Evolutionary conservation across 495 filamentous ascomycete species (phyloP), one percentile per base, ranked within the genome.

Genomic region (Rhizodiscina lignyota): DNA sequence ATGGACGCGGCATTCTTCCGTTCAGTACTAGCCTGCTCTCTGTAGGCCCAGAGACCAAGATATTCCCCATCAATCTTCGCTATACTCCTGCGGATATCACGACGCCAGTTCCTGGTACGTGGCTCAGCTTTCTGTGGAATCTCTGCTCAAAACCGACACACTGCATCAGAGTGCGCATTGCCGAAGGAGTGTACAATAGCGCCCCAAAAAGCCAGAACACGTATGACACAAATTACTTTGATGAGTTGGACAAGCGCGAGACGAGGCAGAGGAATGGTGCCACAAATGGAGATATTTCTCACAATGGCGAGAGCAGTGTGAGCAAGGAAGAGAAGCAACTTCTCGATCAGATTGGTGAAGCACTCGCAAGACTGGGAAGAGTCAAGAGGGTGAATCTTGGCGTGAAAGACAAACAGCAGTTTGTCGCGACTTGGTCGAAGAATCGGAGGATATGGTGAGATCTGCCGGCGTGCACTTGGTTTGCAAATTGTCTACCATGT

Each of bases 351-450:
- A 71, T 94, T 10, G 81, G 70, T 1, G 89, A 96, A 28, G 74
- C 84, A 11, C 58, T 99, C 32, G 87, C 91, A n/a, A 61, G 87
- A 23, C 54, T 99, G 39, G 85, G 83, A 1, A 66, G 89, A 39
- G 84, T 83, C n/a, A 94, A 87, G 66, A 64, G 91, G 24, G 81
- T 99, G 12, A 83, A 74, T 0, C 52, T 99, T 51, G 80, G 81
- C 1, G 61, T 91, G 39, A 58, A 55, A 48, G 86, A 94, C 27
- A 99, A 99, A 62, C 59, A 65, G 38, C 72, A 68, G 11, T 96
- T 96, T 60, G 68, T 91, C 5, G 57, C 70, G 29, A 68, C 45
- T 16, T 61, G 60, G 78, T 60, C 44, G 20, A 65, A 55, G 48
- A n/a, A n/a, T n/a, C n/a, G n/a, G n/a, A n/a, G n/a, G n/a, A n/a